These are phyloP conservation scores for Pythium folliculosum DNA, from an alignment of 352 stramenopile genomes.

Conservation along the genomic window DNA sequence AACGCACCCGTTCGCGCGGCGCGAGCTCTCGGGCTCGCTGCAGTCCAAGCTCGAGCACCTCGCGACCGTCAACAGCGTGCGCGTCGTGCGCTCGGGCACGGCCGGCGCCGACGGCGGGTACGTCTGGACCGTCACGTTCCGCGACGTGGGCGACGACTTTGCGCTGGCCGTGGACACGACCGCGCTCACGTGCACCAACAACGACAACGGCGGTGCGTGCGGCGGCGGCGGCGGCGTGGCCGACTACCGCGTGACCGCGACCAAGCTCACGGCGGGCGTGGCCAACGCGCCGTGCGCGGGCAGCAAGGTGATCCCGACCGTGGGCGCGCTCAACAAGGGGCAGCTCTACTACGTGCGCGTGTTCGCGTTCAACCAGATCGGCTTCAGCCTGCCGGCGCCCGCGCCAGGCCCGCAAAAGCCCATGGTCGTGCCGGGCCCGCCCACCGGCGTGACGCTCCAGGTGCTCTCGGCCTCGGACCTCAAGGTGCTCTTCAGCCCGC, in stretches of 20 bases:
- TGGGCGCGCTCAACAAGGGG: slow-evolving; percentile 81
- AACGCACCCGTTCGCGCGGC: slow-evolving; percentile 32
- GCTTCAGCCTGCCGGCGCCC: slow-evolving; percentile 79
- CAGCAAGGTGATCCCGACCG: slow-evolving; percentile 70
- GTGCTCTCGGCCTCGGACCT: slow-evolving; percentile 85
- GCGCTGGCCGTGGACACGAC: slow-evolving; percentile 40
- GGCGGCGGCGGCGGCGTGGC: slow-evolving; percentile 9
- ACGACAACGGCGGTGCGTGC: slow-evolving; percentile 18
- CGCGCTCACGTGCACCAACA: slow-evolving; percentile 30
- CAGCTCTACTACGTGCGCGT: slow-evolving; percentile 94
- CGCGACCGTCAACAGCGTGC: slow-evolving; percentile 56
- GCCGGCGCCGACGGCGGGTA: slow-evolving; percentile 53
- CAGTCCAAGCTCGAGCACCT: slow-evolving; percentile 73
- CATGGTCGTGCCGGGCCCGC: slow-evolving; percentile 75
- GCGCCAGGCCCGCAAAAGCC: slow-evolving; percentile 64
- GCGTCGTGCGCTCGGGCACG: slow-evolving; percentile 67
- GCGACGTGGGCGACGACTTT: slow-evolving; percentile 85
- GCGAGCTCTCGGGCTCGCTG: slow-evolving; percentile 63
- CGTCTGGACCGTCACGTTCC: slow-evolving; percentile 91
- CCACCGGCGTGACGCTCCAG: slow-evolving; percentile 69
- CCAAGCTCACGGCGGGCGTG: slow-evolving; percentile 69
- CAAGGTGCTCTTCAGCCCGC: slow-evolving; percentile 88
- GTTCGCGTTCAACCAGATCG: slow-evolving; percentile 94
- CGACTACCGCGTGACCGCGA: slow-evolving; percentile 48
- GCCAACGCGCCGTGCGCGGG: slow-evolving; percentile 79